Percentiles rank a stretch among this genome's conserved stretches.
Evolutionary conservation across 2,329 filamentous ascomycete species (phyloP).

Genomic region (Penicillium griseofulvum): DNA sequence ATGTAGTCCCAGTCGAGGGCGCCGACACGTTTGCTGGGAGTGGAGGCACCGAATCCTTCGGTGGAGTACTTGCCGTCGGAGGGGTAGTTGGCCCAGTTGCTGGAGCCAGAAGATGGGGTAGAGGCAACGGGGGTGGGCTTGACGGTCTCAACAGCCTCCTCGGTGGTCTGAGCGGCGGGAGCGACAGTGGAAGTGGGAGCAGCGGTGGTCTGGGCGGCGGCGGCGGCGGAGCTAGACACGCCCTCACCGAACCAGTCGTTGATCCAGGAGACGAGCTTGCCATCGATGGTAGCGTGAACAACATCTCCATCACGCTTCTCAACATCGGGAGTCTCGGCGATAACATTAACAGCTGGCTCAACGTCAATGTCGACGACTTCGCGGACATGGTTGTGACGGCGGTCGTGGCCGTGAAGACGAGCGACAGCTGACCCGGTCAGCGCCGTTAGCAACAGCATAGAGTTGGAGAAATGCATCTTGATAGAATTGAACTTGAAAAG

Average conservation of each 20-base stretch:
- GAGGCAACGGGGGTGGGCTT: slow-evolving; percentile 11
- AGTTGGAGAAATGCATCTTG: slow-evolving; percentile 42
- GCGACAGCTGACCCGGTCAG: slow-evolving; percentile 37
- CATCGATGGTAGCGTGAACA: slow-evolving; percentile 34
- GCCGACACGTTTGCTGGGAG: slow-evolving; percentile 17
- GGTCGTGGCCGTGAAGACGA: slow-evolving; percentile 40
- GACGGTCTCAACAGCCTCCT: background rate
- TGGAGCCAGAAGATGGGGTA: slow-evolving; percentile 4
- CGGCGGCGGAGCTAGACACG: background rate
- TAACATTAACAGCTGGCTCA: slow-evolving; percentile 1
- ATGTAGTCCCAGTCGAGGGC: slow-evolving; percentile 26
- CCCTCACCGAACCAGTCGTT: slow-evolving; percentile 34
- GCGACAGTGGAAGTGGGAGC: slow-evolving; percentile 16
- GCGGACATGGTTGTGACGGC: slow-evolving; percentile 34
- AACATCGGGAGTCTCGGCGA: background rate
- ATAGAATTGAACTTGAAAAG: slow-evolving; percentile 13
- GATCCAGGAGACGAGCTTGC: slow-evolving; percentile 34
- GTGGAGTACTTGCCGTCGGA: slow-evolving; percentile 23
- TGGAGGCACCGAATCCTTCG: slow-evolving; percentile 34
- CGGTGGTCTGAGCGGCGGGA: slow-evolving; percentile 1
- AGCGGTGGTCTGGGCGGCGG: slow-evolving; percentile 4
- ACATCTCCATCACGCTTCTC: slow-evolving; percentile 36
- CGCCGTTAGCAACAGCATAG: slow-evolving; percentile 36
- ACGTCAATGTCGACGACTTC: slow-evolving; percentile 5
- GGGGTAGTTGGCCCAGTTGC: slow-evolving; percentile 25